Evolutionary conservation across 441 rosid genomes (phyloP).

Genomic region (Adansonia grandidieri): DNA sequence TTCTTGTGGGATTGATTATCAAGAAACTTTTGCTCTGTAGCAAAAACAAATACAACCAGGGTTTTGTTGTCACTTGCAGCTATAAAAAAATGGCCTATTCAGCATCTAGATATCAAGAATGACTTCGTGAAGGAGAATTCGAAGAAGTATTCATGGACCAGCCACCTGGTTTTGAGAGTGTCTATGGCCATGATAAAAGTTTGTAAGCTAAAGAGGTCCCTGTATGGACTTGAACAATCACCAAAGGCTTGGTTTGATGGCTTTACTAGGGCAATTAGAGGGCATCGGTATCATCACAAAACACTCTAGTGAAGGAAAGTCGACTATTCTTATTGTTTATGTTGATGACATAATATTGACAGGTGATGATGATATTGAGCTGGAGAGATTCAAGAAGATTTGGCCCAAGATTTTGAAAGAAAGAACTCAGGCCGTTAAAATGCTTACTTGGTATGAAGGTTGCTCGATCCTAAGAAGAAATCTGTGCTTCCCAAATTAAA

Average conservation of each 20-base stretch:
- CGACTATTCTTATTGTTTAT: not conserved
- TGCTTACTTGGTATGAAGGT: not conserved
- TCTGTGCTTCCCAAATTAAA: not conserved
- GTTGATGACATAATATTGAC: not conserved
- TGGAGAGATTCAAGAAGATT: not conserved
- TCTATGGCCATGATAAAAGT: not conserved
- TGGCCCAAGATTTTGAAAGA: not conserved
- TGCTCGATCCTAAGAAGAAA: not conserved
- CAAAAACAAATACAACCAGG: not conserved
- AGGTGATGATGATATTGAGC: not conserved
- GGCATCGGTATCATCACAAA: not conserved
- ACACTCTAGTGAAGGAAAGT: not conserved
- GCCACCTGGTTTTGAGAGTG: not conserved
- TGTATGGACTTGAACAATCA: not conserved
- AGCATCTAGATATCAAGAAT: not conserved
- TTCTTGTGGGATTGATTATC: not conserved
- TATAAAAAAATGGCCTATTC: not conserved
- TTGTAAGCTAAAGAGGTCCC: no score
- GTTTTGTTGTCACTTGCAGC: not conserved
- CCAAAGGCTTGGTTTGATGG: not conserved
- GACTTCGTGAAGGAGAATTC: not conserved
- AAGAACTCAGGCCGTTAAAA: not conserved
- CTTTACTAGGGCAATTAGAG: not conserved
- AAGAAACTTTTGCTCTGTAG: not conserved
- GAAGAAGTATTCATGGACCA: not conserved